Base-by-base conservation (phyloP, 331 rosid species). In the Pyrus hybrid region DNA sequence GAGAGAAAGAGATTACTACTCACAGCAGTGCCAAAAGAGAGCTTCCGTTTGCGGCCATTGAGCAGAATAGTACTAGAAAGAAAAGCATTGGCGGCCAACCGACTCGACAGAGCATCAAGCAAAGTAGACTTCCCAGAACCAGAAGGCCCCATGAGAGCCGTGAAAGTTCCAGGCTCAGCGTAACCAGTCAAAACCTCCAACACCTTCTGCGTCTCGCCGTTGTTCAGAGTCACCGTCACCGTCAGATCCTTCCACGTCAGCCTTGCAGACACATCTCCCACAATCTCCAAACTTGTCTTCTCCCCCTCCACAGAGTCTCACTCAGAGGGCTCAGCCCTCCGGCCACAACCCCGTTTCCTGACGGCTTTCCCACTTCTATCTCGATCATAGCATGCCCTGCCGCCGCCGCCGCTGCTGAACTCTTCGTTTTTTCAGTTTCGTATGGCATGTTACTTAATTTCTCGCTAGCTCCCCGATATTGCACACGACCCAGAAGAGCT, bases 61-160 rank as follows among this genome's bases (percentile, higher is more conserved):
- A 95, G 93, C 21, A 90, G 90, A 12, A 92, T 80, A 8, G 96
- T 76, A 17, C 99, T 97, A 1, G 99, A 90, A 21, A 87, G 96
- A 68, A 95, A 95, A 1, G 93, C 91, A 83, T 95, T 95, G 2
- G 99, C 77, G 1, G 99, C 99, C 1, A 95, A 84, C 21, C 99
- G 99, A 53, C 97, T 90, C 5, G 99, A 95, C 35, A 95, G 92
- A 35, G 97, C 97, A 64, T 95, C 99, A 32, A 95, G 99, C 12
- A 95, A 85, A 3, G 99, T 95, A 1, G 97, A 95, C 81, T 95
- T 95, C 3, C 99, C 99, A 0, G 99, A 95, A 28, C 99, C 99
- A 23, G 99, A 95, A 9, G 97, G 99, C 0, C 99, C 99, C 99
- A 95, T 95, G 33, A 95, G 82, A 76, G 97, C 97, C 7, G 99